Percentiles rank a stretch among this genome's conserved stretches.
These are phyloP conservation scores for Starmerella bacillaris DNA, from an alignment of 805 yeast species.

Conservation along the genomic window DNA sequence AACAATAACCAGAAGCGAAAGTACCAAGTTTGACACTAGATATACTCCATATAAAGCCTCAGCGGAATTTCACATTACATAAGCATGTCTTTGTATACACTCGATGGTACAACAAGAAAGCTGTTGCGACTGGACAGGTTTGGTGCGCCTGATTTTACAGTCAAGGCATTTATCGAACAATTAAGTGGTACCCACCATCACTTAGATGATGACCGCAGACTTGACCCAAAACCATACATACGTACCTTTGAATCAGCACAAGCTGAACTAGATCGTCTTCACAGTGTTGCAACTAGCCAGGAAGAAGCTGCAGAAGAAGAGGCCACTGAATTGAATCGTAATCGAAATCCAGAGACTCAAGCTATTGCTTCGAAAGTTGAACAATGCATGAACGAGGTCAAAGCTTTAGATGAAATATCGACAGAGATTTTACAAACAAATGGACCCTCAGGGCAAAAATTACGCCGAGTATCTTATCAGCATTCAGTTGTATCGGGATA, in stretches of 20 bases:
- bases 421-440: constrained; percentile 21
- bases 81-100: constrained; percentile 19
- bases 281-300: constrained; percentile 35
- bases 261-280: constrained; percentile 46
- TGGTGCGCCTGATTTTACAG: constrained; percentile 31
- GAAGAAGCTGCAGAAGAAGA: constrained; percentile 37
- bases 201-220: constrained; percentile 19
- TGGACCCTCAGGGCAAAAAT: constrained; percentile 18
- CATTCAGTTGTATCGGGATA: constrained; percentile 58
- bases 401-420: constrained; percentile 21
- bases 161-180: constrained; percentile 64
- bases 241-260: constrained; percentile 80
- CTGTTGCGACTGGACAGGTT: constrained; percentile 21
- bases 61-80: too few species aligned
- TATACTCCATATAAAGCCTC: too few species aligned
- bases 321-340: constrained; percentile 42
- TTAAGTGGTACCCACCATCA: constrained; percentile 48
- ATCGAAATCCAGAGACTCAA: constrained; percentile 50
- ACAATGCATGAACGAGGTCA: constrained; percentile 21
- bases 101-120: constrained; percentile 21
- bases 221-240: constrained; percentile 89
- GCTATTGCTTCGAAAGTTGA: constrained; percentile 34
- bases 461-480: constrained; percentile 34
- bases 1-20: too few species aligned
- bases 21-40: too few species aligned